Base-by-base conservation (phyloP, 257 asterid genomes). In the Lithospermum erythrorhizon region DNA sequence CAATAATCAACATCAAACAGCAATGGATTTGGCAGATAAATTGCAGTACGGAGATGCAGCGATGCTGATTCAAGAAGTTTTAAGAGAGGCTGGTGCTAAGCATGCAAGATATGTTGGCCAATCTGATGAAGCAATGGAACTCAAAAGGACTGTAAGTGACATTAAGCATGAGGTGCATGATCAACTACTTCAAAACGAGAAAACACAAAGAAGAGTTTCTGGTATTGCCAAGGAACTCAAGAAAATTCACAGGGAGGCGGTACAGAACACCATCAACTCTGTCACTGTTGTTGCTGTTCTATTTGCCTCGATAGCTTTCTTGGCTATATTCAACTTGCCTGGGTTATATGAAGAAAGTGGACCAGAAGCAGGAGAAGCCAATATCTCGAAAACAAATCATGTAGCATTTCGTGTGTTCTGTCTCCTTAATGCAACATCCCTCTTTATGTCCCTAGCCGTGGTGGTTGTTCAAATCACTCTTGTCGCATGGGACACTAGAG, bases 161-260 rank as follows among this genome's bases (percentile, higher is more conserved):
- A 93, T 93, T 63, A 89, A 79, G 69, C 94, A 93, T 21, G 99
- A 93, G 72, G 99, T 93, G 20, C 94, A 87, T 21, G 85, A 96
- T 71, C 99, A 93, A 63, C 89, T 89, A 67, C 71, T 84, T 52
- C 97, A 93, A 66, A 89, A 86, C 19, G 97, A 89, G 75, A 87
- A 81, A 69, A 93, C 99, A 18, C 96, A 80, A 49, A 73, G 88
- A 66, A 82, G 97, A 20, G 99, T 93, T 55, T 89, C 95, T 0
- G 95, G 97, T 52, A 93, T 93, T 3, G 97, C 99, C 56, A 93
- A 93, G 72, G 97, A 89, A 70, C 89, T 93, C n/a, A 85, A 80
- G 70, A 93, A 93, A 70, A 89, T 93, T 23, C 99, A 93, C 72
- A 59, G 97, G 13, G 97, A 89, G 59, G 99, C 96, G 3, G 91